A percentile compares a stretch with the other conserved stretches of the same genome.
Conservation (phyloP, 2,329 filamentous ascomycete species). For the Tolypocladium pustulatum region DNA sequence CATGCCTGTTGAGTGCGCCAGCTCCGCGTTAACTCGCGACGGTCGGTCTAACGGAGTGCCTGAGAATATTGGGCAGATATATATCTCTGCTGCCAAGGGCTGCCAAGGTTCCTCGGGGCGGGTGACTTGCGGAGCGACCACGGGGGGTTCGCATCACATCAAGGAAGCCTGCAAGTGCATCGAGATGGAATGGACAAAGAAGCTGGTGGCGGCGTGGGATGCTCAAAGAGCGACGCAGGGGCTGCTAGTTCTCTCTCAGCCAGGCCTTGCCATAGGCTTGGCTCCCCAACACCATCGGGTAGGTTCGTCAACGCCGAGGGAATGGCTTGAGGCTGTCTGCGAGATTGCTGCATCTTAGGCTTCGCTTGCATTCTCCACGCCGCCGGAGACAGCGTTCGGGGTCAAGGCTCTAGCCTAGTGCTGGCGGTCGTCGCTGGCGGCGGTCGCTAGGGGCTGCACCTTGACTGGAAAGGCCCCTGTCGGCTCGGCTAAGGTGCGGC, state of each 20-base stretch:
- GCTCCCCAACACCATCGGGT: neutral
- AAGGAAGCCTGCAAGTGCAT: neutral
- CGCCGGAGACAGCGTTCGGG: neutral
- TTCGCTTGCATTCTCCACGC: neutral
- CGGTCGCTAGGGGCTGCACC: neutral
- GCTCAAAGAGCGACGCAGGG: neutral
- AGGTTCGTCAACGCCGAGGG: neutral
- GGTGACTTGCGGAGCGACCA: neutral
- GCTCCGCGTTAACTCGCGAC: neutral
- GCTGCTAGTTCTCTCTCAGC: neutral
- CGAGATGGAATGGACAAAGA: neutral
- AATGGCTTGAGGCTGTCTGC: neutral
- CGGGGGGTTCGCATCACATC: no score
- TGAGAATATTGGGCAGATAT: neutral
- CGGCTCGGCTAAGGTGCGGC: slow-evolving; percentile 28
- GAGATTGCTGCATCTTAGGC: neutral
- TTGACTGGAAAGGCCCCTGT: slow-evolving; percentile 7
- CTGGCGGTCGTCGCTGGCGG: neutral
- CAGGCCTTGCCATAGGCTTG: neutral
- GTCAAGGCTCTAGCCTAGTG: neutral
- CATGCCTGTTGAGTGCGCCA: slow-evolving; percentile 2
- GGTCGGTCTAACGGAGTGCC: neutral
- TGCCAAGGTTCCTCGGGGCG: neutral
- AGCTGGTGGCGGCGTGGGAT: neutral
- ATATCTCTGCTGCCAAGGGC: no score